Percentiles rank a stretch among this genome's conserved stretches.
phyloP scores from a whole-genome alignment of 2,329 filamentous ascomycete species.

The Colletotrichum tofieldiae region DNA sequence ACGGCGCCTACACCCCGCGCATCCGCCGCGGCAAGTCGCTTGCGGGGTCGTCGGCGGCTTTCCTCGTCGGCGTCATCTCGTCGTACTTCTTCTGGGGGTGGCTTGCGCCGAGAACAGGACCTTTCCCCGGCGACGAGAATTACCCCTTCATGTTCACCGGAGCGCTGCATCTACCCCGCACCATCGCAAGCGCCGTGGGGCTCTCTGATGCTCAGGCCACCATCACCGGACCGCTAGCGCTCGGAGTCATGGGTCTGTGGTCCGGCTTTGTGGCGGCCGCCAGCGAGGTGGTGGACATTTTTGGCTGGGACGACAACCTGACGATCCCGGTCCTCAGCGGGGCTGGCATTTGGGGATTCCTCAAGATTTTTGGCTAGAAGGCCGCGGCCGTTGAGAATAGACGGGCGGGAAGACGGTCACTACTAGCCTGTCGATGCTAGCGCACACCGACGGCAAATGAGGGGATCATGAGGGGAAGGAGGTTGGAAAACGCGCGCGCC shows the following conservation, averaged over 20 bases:
- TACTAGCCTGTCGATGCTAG: constrained; percentile 33
- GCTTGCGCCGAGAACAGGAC: constrained; percentile 79
- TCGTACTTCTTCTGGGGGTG: constrained; percentile 92
- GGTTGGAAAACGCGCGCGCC: not conserved
- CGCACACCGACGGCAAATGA: constrained; percentile 20
- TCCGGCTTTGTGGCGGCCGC: constrained; percentile 91
- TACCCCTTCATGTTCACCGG: constrained; percentile 88
- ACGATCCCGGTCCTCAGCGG: constrained; percentile 96
- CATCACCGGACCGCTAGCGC: constrained; percentile 79
- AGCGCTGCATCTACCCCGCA: constrained; percentile 77
- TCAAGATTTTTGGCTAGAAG: constrained; percentile 83
- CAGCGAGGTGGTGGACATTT: constrained; percentile 92
- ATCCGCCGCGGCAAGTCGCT: constrained; percentile 92
- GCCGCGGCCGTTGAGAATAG: constrained; percentile 16
- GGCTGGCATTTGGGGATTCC: constrained; percentile 89
- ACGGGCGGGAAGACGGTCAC: constrained; percentile 8
- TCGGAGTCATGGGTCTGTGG: constrained; percentile 86
- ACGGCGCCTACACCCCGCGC: constrained; percentile 89
- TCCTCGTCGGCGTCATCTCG: constrained; percentile 84
- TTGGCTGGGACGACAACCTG: constrained; percentile 96
- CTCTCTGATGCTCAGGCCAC: constrained; percentile 71
- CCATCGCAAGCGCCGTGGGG: constrained; percentile 72
- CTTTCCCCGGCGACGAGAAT: constrained; percentile 78
- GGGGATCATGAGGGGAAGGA: constrained; percentile 34
- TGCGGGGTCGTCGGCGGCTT: constrained; percentile 89